phyloP scores from a whole-genome alignment of 2,329 filamentous ascomycete species.

The Rhinocladiella similis region DNA sequence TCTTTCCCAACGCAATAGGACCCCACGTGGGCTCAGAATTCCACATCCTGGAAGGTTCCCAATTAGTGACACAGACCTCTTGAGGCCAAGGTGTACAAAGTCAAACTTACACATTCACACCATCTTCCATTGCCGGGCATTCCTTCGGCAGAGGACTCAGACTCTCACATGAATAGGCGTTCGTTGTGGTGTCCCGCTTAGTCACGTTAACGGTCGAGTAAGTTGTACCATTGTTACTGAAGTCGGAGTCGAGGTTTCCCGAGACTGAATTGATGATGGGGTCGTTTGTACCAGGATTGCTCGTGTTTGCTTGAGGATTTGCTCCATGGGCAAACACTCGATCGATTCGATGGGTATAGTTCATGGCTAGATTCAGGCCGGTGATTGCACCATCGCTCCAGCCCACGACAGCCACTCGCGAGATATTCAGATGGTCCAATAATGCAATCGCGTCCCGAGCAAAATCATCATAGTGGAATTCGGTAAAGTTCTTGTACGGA shows the following conservation, averaged over 20 bases:
- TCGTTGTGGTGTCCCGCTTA: background rate
- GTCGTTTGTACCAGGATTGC: slow-evolving; percentile 13
- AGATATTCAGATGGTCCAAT: slow-evolving; percentile 12
- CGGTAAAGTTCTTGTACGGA: slow-evolving; percentile 8
- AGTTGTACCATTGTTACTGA: slow-evolving; percentile 9
- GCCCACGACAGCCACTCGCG: slow-evolving; percentile 13
- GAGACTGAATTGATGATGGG: slow-evolving; percentile 20
- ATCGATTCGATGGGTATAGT: slow-evolving; percentile 17
- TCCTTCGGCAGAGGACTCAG: no score
- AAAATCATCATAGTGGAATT: slow-evolving; percentile 18
- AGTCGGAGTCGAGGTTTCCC: slow-evolving; percentile 12
- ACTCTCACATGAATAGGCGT: no score
- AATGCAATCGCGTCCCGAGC: slow-evolving; percentile 14
- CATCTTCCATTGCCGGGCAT: no score
- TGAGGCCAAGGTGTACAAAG: no score
- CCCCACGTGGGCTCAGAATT: slow-evolving; percentile 12
- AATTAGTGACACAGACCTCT: slow-evolving; percentile 1
- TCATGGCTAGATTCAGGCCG: slow-evolving; percentile 19
- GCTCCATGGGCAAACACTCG: slow-evolving; percentile 20
- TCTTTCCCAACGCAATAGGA: slow-evolving; percentile 12
- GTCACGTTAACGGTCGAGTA: slow-evolving; percentile 4
- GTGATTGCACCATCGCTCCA: slow-evolving; percentile 23
- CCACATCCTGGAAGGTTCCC: slow-evolving; percentile 14
- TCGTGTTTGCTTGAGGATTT: slow-evolving; percentile 13
- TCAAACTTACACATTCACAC: no score